phyloP scores from a whole-genome alignment of 306 rosid genomes.

The Vigna mungo region DNA sequence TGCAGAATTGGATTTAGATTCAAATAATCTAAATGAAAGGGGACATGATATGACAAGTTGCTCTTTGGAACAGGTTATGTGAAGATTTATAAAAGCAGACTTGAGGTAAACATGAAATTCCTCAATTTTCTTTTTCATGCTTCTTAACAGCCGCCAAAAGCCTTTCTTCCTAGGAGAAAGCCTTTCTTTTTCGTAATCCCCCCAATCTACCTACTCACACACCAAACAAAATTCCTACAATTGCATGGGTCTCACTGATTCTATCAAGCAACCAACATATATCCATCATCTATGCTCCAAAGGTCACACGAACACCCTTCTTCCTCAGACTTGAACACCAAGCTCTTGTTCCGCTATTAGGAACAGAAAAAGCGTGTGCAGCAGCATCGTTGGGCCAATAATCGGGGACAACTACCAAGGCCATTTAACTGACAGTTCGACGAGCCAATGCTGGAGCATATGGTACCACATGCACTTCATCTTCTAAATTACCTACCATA shows the following conservation, averaged over 20 bases:
- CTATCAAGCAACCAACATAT: neutral
- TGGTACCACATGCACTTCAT: constrained; percentile 39
- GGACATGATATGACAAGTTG: constrained; percentile 46
- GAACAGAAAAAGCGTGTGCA: constrained; percentile 53
- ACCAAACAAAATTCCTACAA: neutral
- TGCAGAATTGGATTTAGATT: constrained; percentile 45
- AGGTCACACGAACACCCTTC: constrained; percentile 9
- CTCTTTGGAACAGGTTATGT: constrained; percentile 31
- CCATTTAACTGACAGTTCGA: constrained; percentile 70
- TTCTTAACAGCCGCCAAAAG: constrained; percentile 42
- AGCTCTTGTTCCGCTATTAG: neutral
- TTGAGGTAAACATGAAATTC: neutral
- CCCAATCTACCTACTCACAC: neutral
- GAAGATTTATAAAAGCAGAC: constrained; percentile 13
- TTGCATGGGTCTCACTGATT: constrained; percentile 20
- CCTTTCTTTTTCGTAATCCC: neutral
- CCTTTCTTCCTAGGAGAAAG: constrained; percentile 35
- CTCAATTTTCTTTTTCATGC: constrained; percentile 47
- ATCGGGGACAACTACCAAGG: constrained; percentile 82
- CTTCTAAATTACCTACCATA: constrained; percentile 26
- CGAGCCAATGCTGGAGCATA: constrained; percentile 54
- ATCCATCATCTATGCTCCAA: constrained; percentile 11
- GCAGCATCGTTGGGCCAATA: constrained; percentile 39
- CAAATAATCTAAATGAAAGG: constrained; percentile 53
- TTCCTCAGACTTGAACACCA: constrained; percentile 17